A percentile compares a stretch with the other conserved stretches of the same genome.
Evolutionary conservation across 2,329 filamentous ascomycete species (phyloP).

Genomic region (Fusarium palustre): DNA sequence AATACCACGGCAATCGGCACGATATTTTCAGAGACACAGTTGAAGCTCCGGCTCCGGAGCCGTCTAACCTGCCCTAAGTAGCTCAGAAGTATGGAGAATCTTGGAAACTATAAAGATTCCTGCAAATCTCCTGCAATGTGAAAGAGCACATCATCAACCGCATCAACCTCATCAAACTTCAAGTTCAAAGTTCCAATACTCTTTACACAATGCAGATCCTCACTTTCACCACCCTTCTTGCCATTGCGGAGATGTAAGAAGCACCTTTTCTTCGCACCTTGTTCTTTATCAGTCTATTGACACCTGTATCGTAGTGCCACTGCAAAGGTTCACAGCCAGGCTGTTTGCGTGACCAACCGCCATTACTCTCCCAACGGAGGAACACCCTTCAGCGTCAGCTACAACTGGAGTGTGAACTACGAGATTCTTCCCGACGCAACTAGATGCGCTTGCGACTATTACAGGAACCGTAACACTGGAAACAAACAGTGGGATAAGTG

Average conservation of each 20-base stretch:
- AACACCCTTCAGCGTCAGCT: conserved; percentile 25
- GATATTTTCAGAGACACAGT: background rate
- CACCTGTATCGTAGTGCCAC: background rate
- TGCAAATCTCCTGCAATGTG: background rate
- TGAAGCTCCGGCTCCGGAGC: background rate
- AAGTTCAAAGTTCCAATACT: background rate
- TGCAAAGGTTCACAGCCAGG: conserved; percentile 22
- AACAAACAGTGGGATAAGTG: conserved; percentile 29
- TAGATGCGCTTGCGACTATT: conserved; percentile 26
- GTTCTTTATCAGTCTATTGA: background rate
- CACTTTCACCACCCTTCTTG: background rate
- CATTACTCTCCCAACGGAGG: background rate
- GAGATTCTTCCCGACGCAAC: conserved; percentile 25
- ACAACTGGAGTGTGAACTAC: conserved; percentile 26
- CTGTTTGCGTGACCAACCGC: conserved; percentile 20
- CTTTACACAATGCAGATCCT: background rate
- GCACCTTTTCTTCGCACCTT: background rate
- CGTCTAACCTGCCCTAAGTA: background rate
- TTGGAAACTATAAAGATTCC: background rate
- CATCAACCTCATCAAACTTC: background rate
- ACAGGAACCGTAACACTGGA: conserved; percentile 23
- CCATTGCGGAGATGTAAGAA: background rate
- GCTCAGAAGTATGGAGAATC: no score
- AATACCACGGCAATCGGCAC: no score
- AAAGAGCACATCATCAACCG: background rate